Evolutionary conservation across 1,284 basidiomycete species (phyloP), one percentile per base, ranked within the genome.

Genomic region (Malassezia dermatis): DNA sequence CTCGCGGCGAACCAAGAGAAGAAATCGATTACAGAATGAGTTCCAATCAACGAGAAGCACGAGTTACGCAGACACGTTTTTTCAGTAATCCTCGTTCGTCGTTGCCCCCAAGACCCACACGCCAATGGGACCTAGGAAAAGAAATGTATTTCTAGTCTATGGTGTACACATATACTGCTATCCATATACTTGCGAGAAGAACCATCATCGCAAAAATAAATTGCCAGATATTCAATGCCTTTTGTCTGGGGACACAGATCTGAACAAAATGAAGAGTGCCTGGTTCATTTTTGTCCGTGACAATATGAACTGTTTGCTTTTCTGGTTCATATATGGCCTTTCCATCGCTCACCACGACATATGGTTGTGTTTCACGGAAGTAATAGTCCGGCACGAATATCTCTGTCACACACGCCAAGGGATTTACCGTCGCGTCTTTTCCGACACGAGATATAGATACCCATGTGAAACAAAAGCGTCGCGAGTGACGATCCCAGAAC

Each of bases 391-490:
- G 67, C 3, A 70, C 42, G 41, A 64, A 70, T 39, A 69, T 59
- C 27, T 71, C 66, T 3, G 67, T 71, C 15, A 49, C 40, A 23
- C 46, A 24, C 26, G 10, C 23, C 19, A 17, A 4, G 17, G 32
- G 11, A 4, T 12, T 28, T 26, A 17, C 27, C 17, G 23, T 26
- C 1, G 12, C 12, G 12, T 32, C 28, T 17, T 13, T 47, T 13
- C 11, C 27, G 19, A 24, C 23, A 49, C 15, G 41, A 40, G 15
- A 63, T 26, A 3, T 19, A 15, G 10, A 11, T 7, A 12, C 42
- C 67, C 67, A 76, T 27, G 59, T 53, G 35, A 73, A 63, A 28
- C 60, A 59, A 55, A 64, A 75, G 26, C 46, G 42, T 17, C 60
- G 61, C 28, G 58, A 58, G 23, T 61, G 41, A 3, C 57, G 42